Base-by-base conservation (phyloP, 1,284 basidiomycete species). In the Jaminaea rosea region DNA sequence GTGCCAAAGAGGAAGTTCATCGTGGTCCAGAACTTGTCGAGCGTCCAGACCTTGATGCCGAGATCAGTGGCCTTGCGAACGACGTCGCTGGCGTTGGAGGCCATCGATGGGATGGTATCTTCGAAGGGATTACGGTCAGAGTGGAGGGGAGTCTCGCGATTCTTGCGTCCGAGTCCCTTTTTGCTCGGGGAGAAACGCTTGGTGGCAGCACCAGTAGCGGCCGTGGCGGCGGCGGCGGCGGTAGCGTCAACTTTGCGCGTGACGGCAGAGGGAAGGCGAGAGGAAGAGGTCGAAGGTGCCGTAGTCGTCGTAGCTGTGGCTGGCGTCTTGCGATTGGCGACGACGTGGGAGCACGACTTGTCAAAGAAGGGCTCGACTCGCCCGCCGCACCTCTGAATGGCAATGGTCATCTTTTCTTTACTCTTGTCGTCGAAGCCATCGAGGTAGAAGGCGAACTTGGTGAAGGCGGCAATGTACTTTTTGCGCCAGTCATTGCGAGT, bases 21-120 rank as follows among this genome's bases (percentile, higher is more conserved):
- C 28, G 60, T 51, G 10, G 53, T 61, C 51, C 53, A 55, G 24
- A 55, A 61, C 57, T 62, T 52, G 24, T 81, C 76, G 4, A 84
- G 77, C 34, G 77, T 83, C 92, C 94, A 98, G 26, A 97, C 83
- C 76, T 96, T 97, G 75, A 90, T 86, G 31, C 82, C 81, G 60
- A 87, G 85, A 29, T 80, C 79, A 45, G 82, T 77, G 1, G 91
- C 90, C 72, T 91, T 88, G 51, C 80, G 76, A 4, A 88, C 79
- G 28, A 91, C 79, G 52, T 80, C 80, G 34, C 80, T 78, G 42
- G 67, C 70, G 58, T 68, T 7, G 49, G 29, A 31, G 50, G 63
- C 19, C 52, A 23, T 23, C 7, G 11, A 47, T 10, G 46, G 9
- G n/a, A n/a, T n/a, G n/a, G n/a, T n/a, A 36, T 73, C 71, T 11